Base-by-base conservation (phyloP, 176 grass and related monocot species). In the Lolium multiflorum region DNA sequence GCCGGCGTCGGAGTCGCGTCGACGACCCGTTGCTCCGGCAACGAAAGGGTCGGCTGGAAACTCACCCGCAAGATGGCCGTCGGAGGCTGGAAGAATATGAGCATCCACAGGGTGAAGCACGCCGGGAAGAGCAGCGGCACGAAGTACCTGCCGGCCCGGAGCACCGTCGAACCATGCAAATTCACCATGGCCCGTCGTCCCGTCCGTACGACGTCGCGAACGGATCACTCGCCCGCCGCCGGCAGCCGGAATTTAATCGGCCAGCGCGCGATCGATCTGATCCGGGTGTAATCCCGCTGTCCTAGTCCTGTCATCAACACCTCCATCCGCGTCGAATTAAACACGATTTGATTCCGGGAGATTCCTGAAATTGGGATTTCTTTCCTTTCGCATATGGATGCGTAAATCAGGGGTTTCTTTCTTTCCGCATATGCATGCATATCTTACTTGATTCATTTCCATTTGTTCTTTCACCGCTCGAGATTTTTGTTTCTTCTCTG, bases 101-200 rank as follows among this genome's bases (percentile, higher is more conserved):
- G 8, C 82, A 68, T 49, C 69, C 85, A 82, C 1, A 87, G 14
- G 81, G 84, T 66, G 56, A 79, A 89, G 56, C 73, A 90, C 31
- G 81, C 79, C 26, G 74, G 74, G 35, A 93, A 18, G 59, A 64
- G 8, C 21, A 81, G 54, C 39, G 71, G 79, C 48, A 86, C 78
- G 87, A 85, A 62, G 44, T 28, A 81, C 68, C 73, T 75, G 58
- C 47, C 68, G 82, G 63, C 72, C 13, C 73, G 62, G 11, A 81
- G 79, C 71, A 21, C 52, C 78, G 82, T 52, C 61, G 69, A 71
- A 16, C 71, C 76, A 35, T 59, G 83, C 17, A 1, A 68, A 25
- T 46, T 50, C 57, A 20, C 85, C 85, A 91, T 88, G 62, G 50
- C 82, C 18, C 7, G 37, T 3, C 31, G 31, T n/a, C 20, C 28